Percentiles rank a stretch among this genome's conserved stretches.
phyloP scores from a whole-genome alignment of 2,329 filamentous ascomycete genomes.

The Ophiostoma quercus region DNA sequence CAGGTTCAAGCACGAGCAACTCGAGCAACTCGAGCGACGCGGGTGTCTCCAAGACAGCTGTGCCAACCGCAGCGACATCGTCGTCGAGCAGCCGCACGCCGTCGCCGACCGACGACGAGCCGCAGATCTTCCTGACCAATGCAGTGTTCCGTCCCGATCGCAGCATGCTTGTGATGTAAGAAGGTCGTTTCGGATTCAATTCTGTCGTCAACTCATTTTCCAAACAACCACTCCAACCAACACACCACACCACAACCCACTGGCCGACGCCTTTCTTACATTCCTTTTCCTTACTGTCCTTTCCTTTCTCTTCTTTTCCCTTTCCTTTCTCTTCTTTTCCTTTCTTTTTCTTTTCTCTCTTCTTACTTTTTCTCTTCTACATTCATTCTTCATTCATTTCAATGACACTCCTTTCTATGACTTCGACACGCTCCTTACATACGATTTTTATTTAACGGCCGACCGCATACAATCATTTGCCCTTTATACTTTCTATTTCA shows the following conservation, averaged over 20 bases:
- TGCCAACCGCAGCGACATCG: background rate
- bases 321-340: background rate
- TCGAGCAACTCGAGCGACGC: background rate
- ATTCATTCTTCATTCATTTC: background rate
- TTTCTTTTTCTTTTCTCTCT: background rate
- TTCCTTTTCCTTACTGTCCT: background rate
- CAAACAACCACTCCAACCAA: background rate
- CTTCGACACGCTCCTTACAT: slow-evolving; percentile 19
- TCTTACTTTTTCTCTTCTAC: background rate
- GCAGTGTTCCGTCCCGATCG: slow-evolving; percentile 45
- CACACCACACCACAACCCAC: background rate
- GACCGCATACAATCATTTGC: slow-evolving; percentile 16
- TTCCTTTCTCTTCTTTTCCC: slow-evolving; percentile 4
- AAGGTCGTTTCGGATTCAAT: too few species aligned
- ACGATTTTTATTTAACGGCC: slow-evolving; percentile 15
- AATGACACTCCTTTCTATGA: background rate
- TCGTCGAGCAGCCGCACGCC: slow-evolving; percentile 22
- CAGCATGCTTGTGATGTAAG: slow-evolving; percentile 22
- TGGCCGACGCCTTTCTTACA: slow-evolving; percentile 1
- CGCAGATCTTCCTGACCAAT: slow-evolving; percentile 44
- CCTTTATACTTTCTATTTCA: background rate
- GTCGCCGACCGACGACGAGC: slow-evolving; percentile 24
- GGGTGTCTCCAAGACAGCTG: slow-evolving; percentile 15
- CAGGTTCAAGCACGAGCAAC: background rate
- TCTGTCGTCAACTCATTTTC: background rate